These are phyloP conservation scores for Sarocladium brachiariae DNA, from an alignment of 2,329 filamentous ascomycete genomes.

Conservation along the genomic window DNA sequence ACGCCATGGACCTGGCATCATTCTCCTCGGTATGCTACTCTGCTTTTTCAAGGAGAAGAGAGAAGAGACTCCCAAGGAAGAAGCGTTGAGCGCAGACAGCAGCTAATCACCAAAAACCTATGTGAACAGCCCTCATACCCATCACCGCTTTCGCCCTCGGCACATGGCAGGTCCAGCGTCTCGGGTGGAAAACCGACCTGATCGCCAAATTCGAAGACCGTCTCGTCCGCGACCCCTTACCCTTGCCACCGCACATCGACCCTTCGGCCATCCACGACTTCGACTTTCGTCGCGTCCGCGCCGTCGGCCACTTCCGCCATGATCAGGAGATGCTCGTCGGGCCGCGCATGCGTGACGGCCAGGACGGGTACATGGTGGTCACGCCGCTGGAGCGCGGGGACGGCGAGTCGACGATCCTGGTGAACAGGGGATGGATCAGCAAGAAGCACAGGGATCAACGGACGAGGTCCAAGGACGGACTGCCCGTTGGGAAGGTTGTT, in stretches of 20 bases:
- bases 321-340: constrained; percentile 96
- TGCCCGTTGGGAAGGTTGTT: constrained; percentile 65
- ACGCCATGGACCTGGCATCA: constrained; percentile 70
- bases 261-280: constrained; percentile 78
- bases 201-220: constrained; percentile 90
- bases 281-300: constrained; percentile 79
- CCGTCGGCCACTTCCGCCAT: constrained; percentile 69
- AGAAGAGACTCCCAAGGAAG: no score
- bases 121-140: constrained; percentile 65
- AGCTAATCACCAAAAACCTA: not conserved
- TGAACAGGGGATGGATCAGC: constrained; percentile 88
- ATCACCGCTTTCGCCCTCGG: constrained; percentile 85
- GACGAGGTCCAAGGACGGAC: constrained; percentile 50
- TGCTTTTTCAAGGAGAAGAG: no score
- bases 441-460: constrained; percentile 64
- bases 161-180: constrained; percentile 89
- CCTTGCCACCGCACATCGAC: constrained; percentile 77
- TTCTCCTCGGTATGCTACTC: constrained; percentile 58
- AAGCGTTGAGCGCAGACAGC: not conserved
- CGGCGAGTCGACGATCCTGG: constrained; percentile 62
- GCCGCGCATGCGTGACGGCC: constrained; percentile 79
- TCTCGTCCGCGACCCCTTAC: constrained; percentile 75
- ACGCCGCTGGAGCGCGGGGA: constrained; percentile 76
- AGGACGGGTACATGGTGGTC: constrained; percentile 85
- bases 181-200: constrained; percentile 89